Evolutionary conservation across 345 rosid species (phyloP), one percentile per base, ranked within the genome.

Genomic region (Alliaria petiolata): DNA sequence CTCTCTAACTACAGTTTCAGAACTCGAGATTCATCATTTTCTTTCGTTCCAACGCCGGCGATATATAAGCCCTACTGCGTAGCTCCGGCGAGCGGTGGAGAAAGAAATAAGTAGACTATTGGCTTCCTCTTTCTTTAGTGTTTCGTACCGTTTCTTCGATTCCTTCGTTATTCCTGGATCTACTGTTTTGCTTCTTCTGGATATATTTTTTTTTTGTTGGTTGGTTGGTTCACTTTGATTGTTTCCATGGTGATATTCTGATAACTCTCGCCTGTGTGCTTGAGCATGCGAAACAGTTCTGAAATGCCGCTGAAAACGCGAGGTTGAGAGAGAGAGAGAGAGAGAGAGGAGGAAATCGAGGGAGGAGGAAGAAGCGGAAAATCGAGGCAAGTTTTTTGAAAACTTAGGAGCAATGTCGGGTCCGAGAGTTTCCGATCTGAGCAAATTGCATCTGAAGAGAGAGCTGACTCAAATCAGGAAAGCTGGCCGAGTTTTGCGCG

Each of bases 381-480:
- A n/a, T n/a, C n/a, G n/a, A n/a, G n/a, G n/a, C n/a, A n/a, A n/a
- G n/a, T n/a, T n/a, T n/a, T n/a, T n/a, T n/a, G n/a, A n/a, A n/a
- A n/a, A n/a, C n/a, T n/a, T n/a, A n/a, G n/a, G n/a, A n/a, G n/a
- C n/a, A n/a, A 85, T 87, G 92, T 79, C 90, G n/a, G 85, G 80
- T 51, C 49, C 83, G 49, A 82, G 86, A 74, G 83, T 85, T 20
- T 73, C 84, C 78, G 88, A 87, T 81, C 92, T 92, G 42, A 86
- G 90, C 71, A 84, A 85, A 65, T 58, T 91, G 16, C 96, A 95
- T 71, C 81, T 95, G 79, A 89, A 81, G 88, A 87, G 84, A 81
- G 96, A 95, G 77, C 87, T 91, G 2, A 87, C 89, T 77, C 97
- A 91, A 84, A 91, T 95, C 83, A 79, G 91, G 39, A 95, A 95